These are phyloP conservation scores for Alternaria metachromatica DNA, from an alignment of 2,329 filamentous ascomycete species.

Conservation along the genomic window DNA sequence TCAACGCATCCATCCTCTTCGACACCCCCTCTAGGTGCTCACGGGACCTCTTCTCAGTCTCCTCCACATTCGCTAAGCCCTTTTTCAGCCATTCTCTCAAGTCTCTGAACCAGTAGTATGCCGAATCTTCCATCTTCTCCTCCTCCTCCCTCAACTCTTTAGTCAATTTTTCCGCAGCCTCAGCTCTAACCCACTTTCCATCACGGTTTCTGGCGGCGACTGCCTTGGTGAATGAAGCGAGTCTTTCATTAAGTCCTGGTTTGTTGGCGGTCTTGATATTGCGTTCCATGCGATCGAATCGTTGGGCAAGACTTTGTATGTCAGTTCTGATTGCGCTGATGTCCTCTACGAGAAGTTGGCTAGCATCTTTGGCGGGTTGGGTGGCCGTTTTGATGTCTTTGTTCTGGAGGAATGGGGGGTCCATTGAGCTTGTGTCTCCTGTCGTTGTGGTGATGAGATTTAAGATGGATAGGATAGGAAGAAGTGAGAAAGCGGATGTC, in stretches of 20 bases:
- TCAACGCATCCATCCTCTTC: not conserved
- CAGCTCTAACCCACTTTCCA: not conserved
- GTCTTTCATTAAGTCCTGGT: not conserved
- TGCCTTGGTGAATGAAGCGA: not conserved
- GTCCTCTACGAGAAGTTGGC: not conserved
- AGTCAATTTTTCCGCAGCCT: not conserved
- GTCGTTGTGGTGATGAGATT: not conserved
- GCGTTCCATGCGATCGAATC: not conserved
- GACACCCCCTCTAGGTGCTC: not conserved
- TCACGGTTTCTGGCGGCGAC: not conserved
- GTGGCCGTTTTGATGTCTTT: not conserved
- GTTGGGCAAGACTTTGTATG: not conserved
- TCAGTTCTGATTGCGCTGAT: not conserved
- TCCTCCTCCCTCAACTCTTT: not conserved
- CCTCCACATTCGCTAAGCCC: not conserved
- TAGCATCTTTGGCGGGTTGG: not conserved
- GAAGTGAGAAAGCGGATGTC: not conserved
- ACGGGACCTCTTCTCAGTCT: not conserved
- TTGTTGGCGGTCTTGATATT: not conserved
- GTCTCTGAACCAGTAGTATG: not conserved
- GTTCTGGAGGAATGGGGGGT: rapidly evolving
- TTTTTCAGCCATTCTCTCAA: not conserved
- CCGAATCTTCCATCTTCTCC: not conserved
- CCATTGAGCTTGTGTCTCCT: not conserved
- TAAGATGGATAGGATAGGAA: not conserved